Conservation (phyloP, 169 alveolate genomes). For the Plasmodium malariae region DNA sequence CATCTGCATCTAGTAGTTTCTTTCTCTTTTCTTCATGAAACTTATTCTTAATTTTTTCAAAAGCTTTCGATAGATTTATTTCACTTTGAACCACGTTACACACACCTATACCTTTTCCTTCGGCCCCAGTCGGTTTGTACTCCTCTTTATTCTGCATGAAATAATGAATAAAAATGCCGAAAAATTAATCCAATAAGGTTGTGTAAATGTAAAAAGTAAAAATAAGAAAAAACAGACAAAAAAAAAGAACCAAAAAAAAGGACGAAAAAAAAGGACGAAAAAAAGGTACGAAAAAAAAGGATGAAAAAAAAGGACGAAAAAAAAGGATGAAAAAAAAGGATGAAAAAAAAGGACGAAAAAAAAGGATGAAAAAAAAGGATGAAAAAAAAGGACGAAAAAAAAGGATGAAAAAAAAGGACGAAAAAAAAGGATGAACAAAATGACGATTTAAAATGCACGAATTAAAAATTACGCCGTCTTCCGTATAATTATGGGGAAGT, state of each 20-base stretch:
- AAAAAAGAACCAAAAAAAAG: no score
- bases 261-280: no score
- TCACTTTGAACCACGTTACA: slow-evolving; percentile 86
- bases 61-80: slow-evolving; percentile 76
- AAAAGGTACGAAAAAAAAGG: no score
- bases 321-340: no score
- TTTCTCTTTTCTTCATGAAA: slow-evolving; percentile 29
- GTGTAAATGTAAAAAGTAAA: background rate
- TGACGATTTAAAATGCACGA: background rate
- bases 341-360: no score
- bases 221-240: background rate
- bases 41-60: slow-evolving; percentile 34
- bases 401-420: background rate
- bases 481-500: slow-evolving; percentile 79
- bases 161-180: background rate
- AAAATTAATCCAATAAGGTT: background rate
- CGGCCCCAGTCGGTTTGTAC: slow-evolving; percentile 90
- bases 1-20: slow-evolving; percentile 83
- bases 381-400: no score
- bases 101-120: slow-evolving; percentile 88
- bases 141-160: slow-evolving; percentile 59
- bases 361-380: no score
- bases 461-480: slow-evolving; percentile 7
- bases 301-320: no score
- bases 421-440: slow-evolving; percentile 1